Evolutionary conservation across 225 moss, liverwort and hornwort species (phyloP), one percentile per base, ranked within the genome.

Genomic region (Sphagnum tenellum): DNA sequence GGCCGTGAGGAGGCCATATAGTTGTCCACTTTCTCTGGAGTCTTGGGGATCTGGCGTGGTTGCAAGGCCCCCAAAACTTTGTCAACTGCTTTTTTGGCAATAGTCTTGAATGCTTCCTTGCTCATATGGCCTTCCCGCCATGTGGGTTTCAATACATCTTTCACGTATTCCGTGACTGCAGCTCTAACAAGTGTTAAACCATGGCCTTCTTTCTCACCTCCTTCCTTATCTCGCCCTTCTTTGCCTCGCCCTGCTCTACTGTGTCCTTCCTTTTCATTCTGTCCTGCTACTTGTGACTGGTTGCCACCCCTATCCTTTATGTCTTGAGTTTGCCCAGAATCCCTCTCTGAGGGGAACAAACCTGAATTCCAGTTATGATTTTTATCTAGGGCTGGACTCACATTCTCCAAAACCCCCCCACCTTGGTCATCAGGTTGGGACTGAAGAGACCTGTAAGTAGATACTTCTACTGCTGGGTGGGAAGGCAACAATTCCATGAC

Each of bases 111-210:
- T 5, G 91, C 89, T 62, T 96, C 95, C 60, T 96, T 96, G 67
- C 89, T 96, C 82, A 96, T 88, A 66, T 92, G 87, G 49, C 92
- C 89, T 70, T 92, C 92, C 49, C 88, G 88, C 95, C 95, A 96
- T 2, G 92, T 92, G 5, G 95, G 95, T 72, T 88, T 89, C 66
- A 96, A 68, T 58, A 84, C 66, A n/a, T 88, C 88, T 59, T 96
- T 96, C 67, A 96, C 95, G 65, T 92, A 83, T 54, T 89, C 89
- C 47, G 85, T 68, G 9, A 85, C 82, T 1, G 81, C 82, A 44
- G 72, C 60, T 66, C 79, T 60, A 61, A 85, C 56, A 70, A 77
- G 81, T 13, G 74, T 77, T 61, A 85, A 65, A 65, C 86, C 76
- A 72, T 86, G 45, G 9, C 87, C 68, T 80, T 83, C 67, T 70